phyloP scores from a whole-genome alignment of 2,329 filamentous ascomycete species.

The Aspergillus eucalypticola region DNA sequence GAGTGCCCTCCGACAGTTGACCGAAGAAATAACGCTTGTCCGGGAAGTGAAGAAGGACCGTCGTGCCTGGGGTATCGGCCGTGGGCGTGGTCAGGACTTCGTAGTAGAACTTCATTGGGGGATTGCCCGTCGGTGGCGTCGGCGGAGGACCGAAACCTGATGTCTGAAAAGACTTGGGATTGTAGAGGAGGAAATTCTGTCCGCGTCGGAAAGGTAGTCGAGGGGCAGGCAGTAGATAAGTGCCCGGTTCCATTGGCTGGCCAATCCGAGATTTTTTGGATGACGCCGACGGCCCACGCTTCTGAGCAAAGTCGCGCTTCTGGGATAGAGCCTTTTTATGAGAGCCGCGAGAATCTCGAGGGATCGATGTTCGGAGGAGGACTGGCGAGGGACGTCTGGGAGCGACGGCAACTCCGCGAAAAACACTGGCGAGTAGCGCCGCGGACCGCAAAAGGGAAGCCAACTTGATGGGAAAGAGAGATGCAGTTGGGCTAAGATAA shows the following conservation, averaged over 20 bases:
- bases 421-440: slow-evolving; percentile 31
- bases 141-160: slow-evolving; percentile 16
- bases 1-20: slow-evolving; percentile 77
- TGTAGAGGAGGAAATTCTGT: slow-evolving; percentile 28
- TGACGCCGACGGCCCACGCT: background rate
- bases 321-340: background rate
- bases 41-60: slow-evolving; percentile 76
- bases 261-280: background rate
- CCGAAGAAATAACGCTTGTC: slow-evolving; percentile 84
- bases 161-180: slow-evolving; percentile 17
- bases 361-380: background rate
- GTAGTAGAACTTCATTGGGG: slow-evolving; percentile 69
- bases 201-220: background rate
- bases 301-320: background rate
- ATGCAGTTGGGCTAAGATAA: background rate
- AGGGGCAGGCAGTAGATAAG: slow-evolving; percentile 18
- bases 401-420: slow-evolving; percentile 23
- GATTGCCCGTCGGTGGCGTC: slow-evolving; percentile 1
- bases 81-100: slow-evolving; percentile 81
- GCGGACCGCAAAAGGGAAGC: slow-evolving; percentile 35
- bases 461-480: slow-evolving; percentile 33
- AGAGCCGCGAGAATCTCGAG: background rate
- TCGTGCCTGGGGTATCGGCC: slow-evolving; percentile 80
- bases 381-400: slow-evolving; percentile 8
- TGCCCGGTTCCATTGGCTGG: slow-evolving; percentile 8